These are phyloP conservation scores for Saccharomyces mikatae DNA, from an alignment of 805 yeast genomes.

Conservation along the genomic window DNA sequence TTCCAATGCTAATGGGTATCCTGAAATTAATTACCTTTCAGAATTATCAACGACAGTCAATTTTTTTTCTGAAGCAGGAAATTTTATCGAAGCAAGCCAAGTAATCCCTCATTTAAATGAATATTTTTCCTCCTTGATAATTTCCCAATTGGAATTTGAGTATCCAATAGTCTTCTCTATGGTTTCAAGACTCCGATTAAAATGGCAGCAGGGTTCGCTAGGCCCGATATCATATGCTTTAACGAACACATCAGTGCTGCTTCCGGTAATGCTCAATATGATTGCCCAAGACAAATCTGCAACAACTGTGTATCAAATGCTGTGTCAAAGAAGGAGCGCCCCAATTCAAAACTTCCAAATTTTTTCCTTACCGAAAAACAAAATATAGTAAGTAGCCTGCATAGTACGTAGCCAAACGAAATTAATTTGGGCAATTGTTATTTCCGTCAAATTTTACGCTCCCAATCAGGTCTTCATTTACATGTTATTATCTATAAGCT, in stretches of 20 bases:
- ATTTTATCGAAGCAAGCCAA: neutral
- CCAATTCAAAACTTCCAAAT: neutral
- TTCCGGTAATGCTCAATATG: constrained; percentile 17
- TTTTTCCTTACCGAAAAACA: neutral
- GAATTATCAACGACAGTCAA: neutral
- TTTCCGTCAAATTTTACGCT: neutral
- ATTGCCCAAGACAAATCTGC: constrained; percentile 16
- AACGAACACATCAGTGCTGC: constrained; percentile 15
- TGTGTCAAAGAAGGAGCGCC: constrained; percentile 1
- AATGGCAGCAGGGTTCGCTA: constrained; percentile 15
- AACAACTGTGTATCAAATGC: constrained; percentile 17
- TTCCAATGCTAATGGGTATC: neutral
- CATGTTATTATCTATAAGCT: neutral
- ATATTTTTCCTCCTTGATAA: constrained; percentile 21
- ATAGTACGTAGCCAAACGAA: neutral
- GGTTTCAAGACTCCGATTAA: constrained; percentile 15
- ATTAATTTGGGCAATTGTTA: neutral
- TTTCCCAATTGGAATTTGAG: constrained; percentile 30
- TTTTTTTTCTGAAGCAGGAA: neutral
- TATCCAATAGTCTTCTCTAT: constrained; percentile 30
- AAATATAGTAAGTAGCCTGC: neutral
- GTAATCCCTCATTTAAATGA: constrained; percentile 19
- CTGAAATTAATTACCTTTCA: neutral
- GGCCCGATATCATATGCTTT: constrained; percentile 25
- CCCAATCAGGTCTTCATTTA: neutral